Evolutionary conservation across 352 stramenopile species (phyloP).

Genomic region (Discostella stelligera): DNA sequence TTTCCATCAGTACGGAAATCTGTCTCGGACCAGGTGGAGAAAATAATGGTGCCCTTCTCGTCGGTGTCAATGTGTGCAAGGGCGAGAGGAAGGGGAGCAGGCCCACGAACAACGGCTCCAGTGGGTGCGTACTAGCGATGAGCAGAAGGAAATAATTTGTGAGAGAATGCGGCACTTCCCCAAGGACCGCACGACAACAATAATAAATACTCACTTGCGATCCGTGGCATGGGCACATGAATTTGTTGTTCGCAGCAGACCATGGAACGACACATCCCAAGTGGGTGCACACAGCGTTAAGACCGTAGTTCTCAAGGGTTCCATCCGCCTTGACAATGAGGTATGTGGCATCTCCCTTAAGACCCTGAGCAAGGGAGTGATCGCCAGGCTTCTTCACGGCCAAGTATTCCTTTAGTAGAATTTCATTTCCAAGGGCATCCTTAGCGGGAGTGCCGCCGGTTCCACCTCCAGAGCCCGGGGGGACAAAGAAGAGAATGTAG

Average conservation of each 20-base stretch:
- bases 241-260: constrained; percentile 87
- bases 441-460: constrained; percentile 78
- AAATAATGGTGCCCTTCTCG: constrained; percentile 81
- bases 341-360: constrained; percentile 87
- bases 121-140: constrained; percentile 81
- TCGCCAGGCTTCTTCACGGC: constrained; percentile 77
- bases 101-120: constrained; percentile 86
- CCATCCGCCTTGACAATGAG: constrained; percentile 88
- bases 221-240: constrained; percentile 89
- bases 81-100: constrained; percentile 84
- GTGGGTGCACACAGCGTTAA: constrained; percentile 88
- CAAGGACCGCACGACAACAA: neutral
- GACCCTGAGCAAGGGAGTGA: constrained; percentile 83
- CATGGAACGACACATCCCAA: constrained; percentile 88
- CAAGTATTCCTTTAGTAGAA: constrained; percentile 84
- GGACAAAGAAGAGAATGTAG: constrained; percentile 87
- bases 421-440: constrained; percentile 84
- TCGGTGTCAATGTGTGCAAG: constrained; percentile 84
- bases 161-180: neutral
- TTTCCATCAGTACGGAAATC: constrained; percentile 87
- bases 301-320: constrained; percentile 83
- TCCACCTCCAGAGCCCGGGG: constrained; percentile 75
- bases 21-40: constrained; percentile 85
- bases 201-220: constrained; percentile 61
- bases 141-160: neutral